Percentiles rank a stretch among this genome's conserved stretches.
phyloP scores from a whole-genome alignment of 768 basidiomycete species.

The Suillus tomentosus region DNA sequence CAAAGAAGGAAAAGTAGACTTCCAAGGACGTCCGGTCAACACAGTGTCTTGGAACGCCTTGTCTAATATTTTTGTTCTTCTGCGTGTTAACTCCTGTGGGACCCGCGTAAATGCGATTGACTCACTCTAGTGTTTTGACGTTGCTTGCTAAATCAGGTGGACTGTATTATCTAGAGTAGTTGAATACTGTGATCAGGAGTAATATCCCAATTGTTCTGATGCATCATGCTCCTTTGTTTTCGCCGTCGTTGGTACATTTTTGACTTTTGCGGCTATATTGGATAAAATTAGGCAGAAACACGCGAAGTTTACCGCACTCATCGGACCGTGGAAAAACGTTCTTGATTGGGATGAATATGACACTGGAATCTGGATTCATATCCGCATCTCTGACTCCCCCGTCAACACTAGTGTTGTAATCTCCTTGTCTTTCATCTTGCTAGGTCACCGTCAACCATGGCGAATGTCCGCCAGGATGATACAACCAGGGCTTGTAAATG shows the following conservation, averaged over 20 bases:
- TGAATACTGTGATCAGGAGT: background rate
- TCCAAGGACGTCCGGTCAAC: background rate
- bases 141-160: background rate
- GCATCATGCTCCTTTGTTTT: background rate
- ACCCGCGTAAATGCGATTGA: conserved; percentile 3
- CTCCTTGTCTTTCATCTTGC: conserved; percentile 20
- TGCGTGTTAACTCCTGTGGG: conserved; percentile 19
- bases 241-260: background rate
- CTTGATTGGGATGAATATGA: conserved; percentile 26
- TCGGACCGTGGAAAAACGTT: conserved; percentile 26
- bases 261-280: conserved; percentile 1
- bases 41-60: background rate
- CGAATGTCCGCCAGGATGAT: conserved; percentile 21
- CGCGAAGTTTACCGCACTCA: conserved; percentile 3
- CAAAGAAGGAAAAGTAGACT: conserved; percentile 56
- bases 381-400: conserved; percentile 24
- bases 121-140: background rate
- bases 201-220: background rate
- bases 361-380: conserved; percentile 33
- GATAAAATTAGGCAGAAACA: conserved; percentile 2
- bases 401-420: conserved; percentile 29
- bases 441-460: conserved; percentile 23
- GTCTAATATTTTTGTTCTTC: conserved; percentile 13
- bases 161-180: background rate
- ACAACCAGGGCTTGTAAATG: conserved; percentile 62